Conservation (phyloP, 2,329 filamentous ascomycete genomes). For the Clonostachys sp. region DNA sequence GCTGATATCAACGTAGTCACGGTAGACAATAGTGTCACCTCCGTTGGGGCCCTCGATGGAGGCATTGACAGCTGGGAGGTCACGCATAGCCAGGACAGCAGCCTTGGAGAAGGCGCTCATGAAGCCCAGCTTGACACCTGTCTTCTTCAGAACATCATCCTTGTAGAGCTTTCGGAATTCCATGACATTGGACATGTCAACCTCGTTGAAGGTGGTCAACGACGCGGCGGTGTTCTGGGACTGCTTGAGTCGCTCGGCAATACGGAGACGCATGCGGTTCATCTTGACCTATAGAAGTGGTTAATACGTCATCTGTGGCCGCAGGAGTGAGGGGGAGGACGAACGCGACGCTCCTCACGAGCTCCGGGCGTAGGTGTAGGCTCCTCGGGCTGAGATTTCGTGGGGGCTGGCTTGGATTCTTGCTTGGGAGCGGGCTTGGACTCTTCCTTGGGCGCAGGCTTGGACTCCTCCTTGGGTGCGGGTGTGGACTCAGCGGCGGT, state of each 20-base stretch:
- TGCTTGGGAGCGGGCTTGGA: constrained; percentile 15
- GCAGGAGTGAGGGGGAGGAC: constrained; percentile 20
- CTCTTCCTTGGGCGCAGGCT: constrained; percentile 27
- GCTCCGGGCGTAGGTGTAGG: constrained; percentile 48
- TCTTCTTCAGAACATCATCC: constrained; percentile 93
- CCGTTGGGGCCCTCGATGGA: constrained; percentile 94
- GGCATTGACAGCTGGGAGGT: constrained; percentile 91
- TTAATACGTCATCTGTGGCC: constrained; percentile 4
- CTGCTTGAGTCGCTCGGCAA: constrained; percentile 96
- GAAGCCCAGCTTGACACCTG: constrained; percentile 96
- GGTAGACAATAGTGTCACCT: constrained; percentile 96
- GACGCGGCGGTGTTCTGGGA: constrained; percentile 98
- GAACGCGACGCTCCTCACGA: constrained; percentile 83
- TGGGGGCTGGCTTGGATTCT: constrained; percentile 9
- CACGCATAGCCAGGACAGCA: constrained; percentile 85
- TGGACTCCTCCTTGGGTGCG: constrained; percentile 19
- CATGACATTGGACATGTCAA: constrained; percentile 98
- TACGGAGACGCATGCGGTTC: constrained; percentile 98
- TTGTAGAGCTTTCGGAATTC: constrained; percentile 97
- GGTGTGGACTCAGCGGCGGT: constrained; percentile 1
- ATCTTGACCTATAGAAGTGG: constrained; percentile 79
- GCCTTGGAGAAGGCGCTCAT: constrained; percentile 97
- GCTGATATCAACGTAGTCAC: constrained; percentile 96
- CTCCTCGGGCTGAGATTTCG: constrained; percentile 5
- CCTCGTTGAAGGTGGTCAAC: constrained; percentile 97